phyloP scores from a whole-genome alignment of 1,139 yeast genomes.

The Nakaseomyces glabratus region DNA sequence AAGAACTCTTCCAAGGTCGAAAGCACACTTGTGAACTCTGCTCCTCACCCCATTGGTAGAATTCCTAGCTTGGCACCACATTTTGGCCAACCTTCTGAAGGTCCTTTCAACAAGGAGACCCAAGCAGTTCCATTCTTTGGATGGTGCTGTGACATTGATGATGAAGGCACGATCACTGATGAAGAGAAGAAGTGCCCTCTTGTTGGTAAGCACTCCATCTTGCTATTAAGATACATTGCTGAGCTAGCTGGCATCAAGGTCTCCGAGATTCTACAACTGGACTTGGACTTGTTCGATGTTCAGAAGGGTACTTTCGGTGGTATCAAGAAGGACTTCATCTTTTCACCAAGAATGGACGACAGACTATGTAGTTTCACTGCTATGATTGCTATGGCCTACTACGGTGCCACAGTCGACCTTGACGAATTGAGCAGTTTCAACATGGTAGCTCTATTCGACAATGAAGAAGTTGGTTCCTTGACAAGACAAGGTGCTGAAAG shows the following conservation, averaged over 20 bases:
- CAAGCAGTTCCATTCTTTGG: conserved; percentile 57
- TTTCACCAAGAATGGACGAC: conserved; percentile 61
- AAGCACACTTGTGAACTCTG: conserved; percentile 44
- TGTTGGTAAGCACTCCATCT: conserved; percentile 49
- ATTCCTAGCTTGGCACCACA: conserved; percentile 62
- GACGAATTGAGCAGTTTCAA: conserved; percentile 34
- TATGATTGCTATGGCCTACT: conserved; percentile 42
- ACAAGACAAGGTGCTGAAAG: conserved; percentile 54
- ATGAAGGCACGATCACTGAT: conserved; percentile 27
- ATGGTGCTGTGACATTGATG: conserved; percentile 29
- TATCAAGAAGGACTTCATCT: conserved; percentile 48
- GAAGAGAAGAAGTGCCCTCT: conserved; percentile 57
- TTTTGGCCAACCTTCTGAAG: conserved; percentile 44
- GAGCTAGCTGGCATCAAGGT: conserved; percentile 40
- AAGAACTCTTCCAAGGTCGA: conserved; percentile 31
- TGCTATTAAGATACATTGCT: conserved; percentile 48
- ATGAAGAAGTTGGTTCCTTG: conserved; percentile 57
- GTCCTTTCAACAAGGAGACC: conserved; percentile 52
- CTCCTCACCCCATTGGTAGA: conserved; percentile 56
- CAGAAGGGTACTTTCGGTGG: conserved; percentile 58
- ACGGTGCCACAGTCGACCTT: conserved; percentile 21
- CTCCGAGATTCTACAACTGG: conserved; percentile 48
- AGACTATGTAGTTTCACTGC: conserved; percentile 58
- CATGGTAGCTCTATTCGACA: conserved; percentile 46
- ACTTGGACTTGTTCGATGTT: conserved; percentile 55